Evolutionary conservation across 257 asterid species (phyloP).

Genomic region (Solanum medicagineum): DNA sequence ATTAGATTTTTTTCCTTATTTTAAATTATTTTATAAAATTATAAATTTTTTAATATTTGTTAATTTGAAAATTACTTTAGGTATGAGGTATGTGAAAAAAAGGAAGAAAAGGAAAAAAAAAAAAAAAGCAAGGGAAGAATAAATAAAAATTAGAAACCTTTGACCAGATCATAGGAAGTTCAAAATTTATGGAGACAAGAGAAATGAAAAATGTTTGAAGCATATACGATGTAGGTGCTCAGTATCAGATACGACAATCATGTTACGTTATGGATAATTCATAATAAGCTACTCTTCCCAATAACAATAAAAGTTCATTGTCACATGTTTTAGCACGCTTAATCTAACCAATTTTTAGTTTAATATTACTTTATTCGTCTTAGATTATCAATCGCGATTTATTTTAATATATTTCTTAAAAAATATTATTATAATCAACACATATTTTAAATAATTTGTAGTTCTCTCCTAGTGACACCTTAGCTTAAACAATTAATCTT

Average conservation of each 20-base stretch:
- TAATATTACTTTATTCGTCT: accelerated
- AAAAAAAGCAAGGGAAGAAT: background rate
- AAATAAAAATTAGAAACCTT: background rate
- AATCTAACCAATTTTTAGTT: background rate
- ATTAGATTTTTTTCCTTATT: too few species aligned
- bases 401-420: background rate
- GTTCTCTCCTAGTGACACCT: background rate
- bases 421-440: background rate
- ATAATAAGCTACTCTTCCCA: background rate
- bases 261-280: background rate
- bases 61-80: too few species aligned
- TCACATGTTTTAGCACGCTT: background rate
- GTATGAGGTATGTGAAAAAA: too few species aligned
- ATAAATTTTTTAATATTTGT: too few species aligned
- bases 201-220: background rate
- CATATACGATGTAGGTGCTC: background rate
- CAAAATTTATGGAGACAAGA: background rate
- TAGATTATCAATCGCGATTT: background rate
- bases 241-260: background rate
- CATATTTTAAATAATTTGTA: too few species aligned
- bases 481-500: background rate
- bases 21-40: too few species aligned
- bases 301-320: background rate
- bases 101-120: background rate
- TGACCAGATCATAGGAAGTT: background rate